Base-by-base conservation (phyloP, 2,329 filamentous ascomycete species). In the Stagonosporopsis vannaccii region DNA sequence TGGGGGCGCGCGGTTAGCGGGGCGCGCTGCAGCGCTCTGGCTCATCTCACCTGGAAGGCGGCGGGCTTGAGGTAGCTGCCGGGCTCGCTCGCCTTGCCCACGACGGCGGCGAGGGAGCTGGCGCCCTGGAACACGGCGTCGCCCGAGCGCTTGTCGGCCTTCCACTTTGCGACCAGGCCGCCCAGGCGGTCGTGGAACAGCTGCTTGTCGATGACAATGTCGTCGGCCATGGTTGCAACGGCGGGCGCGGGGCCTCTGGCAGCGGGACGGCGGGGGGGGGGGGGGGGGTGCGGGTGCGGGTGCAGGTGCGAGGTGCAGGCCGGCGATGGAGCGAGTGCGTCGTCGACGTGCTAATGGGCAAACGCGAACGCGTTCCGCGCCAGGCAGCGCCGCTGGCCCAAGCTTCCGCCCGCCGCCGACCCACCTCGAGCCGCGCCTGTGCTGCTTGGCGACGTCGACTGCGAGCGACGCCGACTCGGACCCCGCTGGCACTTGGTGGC, bases 61-160 rank as follows among this genome's bases (percentile, higher is more conserved):
- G 97, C 97, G 72, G 93, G 96, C 83, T 99, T 99, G 79, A 94
- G 88, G 70, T 96, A 97, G 69, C 89, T 88, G 61, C 89, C 89
- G 37, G 86, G 85, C 71, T 97, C 93, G 50, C 73, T 75, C 62
- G 92, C 92, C 82, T 97, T 99, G 78, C 95, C 95, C 85, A 97
- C 95, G 75, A 96, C 84, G 58, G 97, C 85, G 69, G 95, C 82
- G 70, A 99, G 91, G 58, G 94, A 96, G 63, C 88, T 87, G 64
- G 87, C 93, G 73, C 93, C 94, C 67, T 86, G 88, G 78, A 98
- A 99, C 62, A 94, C 80, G 72, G 87, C 84, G 80, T 96, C 91
- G 75, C 90, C 90, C 60, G 89, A 86, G 73, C 93, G 90, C 82
- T 96, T 94, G 83, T 98, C 94, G 70, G 90, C 88, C 83, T 97